phyloP scores from a whole-genome alignment of 345 rosid species.

The Arabidopsis arenosa region DNA sequence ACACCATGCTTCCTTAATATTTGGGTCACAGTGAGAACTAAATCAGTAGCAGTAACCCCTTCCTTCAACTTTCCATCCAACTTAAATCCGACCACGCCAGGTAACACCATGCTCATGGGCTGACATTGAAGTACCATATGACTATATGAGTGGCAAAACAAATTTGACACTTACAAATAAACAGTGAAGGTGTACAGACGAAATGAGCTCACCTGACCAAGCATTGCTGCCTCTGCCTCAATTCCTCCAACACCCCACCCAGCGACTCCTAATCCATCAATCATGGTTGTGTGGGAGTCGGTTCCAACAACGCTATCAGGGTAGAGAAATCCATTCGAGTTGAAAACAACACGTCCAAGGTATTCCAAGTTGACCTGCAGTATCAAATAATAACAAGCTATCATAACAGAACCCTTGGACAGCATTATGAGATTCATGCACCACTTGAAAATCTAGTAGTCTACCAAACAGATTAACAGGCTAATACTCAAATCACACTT shows the following conservation, averaged over 20 bases:
- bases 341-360: conserved; percentile 87
- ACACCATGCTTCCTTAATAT: conserved; percentile 90
- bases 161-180: neutral
- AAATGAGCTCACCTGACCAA: conserved; percentile 69
- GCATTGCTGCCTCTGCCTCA: conserved; percentile 91
- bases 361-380: conserved; percentile 87
- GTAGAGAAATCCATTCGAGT: conserved; percentile 69
- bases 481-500: conserved; percentile 20
- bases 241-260: conserved; percentile 98
- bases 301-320: conserved; percentile 95
- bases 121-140: conserved; percentile 45
- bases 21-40: conserved; percentile 88
- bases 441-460: conserved; percentile 9
- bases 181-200: conserved; percentile 10
- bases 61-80: conserved; percentile 64
- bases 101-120: conserved; percentile 97
- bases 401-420: conserved; percentile 21
- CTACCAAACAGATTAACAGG: conserved; percentile 15
- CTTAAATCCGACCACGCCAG: conserved; percentile 88
- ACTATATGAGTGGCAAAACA: conserved; percentile 29
- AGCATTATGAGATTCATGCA: conserved; percentile 25
- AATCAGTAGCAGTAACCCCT: conserved; percentile 94
- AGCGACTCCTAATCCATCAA: conserved; percentile 89
- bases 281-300: conserved; percentile 94
- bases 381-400: conserved; percentile 26